phyloP scores from a whole-genome alignment of 495 filamentous ascomycete species.

The Entonaema liquescens region DNA sequence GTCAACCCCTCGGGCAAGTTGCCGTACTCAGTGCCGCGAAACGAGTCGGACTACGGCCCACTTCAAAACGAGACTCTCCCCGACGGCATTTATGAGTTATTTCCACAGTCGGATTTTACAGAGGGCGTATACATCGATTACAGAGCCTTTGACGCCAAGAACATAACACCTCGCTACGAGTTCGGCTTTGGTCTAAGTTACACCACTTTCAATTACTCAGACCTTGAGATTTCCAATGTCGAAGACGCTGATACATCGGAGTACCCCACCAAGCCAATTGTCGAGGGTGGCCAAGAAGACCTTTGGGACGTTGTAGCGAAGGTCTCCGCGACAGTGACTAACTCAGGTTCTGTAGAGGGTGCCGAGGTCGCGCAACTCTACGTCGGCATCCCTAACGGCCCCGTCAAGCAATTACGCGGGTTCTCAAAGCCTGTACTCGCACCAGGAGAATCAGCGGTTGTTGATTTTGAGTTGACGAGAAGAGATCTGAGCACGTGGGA shows the following conservation, averaged over 20 bases:
- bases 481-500: constrained; percentile 77
- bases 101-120: constrained; percentile 70
- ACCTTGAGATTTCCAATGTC: constrained; percentile 48
- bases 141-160: constrained; percentile 68
- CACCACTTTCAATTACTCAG: constrained; percentile 66
- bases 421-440: constrained; percentile 68
- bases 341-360: constrained; percentile 61
- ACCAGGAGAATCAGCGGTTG: constrained; percentile 51
- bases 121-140: constrained; percentile 75
- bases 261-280: constrained; percentile 52
- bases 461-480: constrained; percentile 66
- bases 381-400: constrained; percentile 61
- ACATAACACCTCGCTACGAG: constrained; percentile 71
- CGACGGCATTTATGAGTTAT: constrained; percentile 47
- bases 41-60: constrained; percentile 68
- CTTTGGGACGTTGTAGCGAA: constrained; percentile 67
- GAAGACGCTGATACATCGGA: constrained; percentile 40
- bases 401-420: constrained; percentile 68
- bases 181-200: constrained; percentile 80
- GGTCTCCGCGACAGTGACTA: constrained; percentile 62
- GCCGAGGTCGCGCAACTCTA: constrained; percentile 73
- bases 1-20: constrained; percentile 69
- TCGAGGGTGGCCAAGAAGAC: constrained; percentile 65
- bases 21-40: constrained; percentile 74
- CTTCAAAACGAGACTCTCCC: constrained; percentile 47